phyloP scores from a whole-genome alignment of 192 early-diverging fungal species.

The Glomus cerebriforme region DNA sequence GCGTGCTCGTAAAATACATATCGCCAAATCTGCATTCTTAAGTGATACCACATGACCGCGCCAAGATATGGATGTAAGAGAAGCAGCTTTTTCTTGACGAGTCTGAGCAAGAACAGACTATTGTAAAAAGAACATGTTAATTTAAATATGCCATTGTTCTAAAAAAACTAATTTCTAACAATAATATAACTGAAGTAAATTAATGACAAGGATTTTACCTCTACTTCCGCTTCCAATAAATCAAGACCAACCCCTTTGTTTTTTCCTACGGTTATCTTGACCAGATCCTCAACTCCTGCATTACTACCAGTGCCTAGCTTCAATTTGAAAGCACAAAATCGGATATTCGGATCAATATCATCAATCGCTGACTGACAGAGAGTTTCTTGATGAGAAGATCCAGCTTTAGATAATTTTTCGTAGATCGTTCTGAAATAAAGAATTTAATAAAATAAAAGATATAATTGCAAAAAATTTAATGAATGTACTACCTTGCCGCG shows the following conservation, averaged over 20 bases:
- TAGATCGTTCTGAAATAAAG: slow-evolving; percentile 61
- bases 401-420: slow-evolving; percentile 59
- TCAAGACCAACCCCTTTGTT: slow-evolving; percentile 51
- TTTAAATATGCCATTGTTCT: background rate
- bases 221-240: slow-evolving; percentile 51
- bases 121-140: background rate
- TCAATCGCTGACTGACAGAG: slow-evolving; percentile 71
- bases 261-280: slow-evolving; percentile 46
- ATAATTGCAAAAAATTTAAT: too few species aligned
- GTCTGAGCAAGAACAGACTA: slow-evolving; percentile 45
- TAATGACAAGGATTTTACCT: slow-evolving; percentile 28
- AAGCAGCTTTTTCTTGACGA: slow-evolving; percentile 41
- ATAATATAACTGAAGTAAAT: background rate
- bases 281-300: slow-evolving; percentile 48
- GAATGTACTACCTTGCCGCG: slow-evolving; percentile 53
- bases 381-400: slow-evolving; percentile 58
- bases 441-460: background rate
- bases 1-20: slow-evolving; percentile 49
- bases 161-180: background rate
- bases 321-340: slow-evolving; percentile 77
- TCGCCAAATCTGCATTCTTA: slow-evolving; percentile 48
- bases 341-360: slow-evolving; percentile 77
- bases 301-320: slow-evolving; percentile 44
- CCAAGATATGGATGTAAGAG: slow-evolving; percentile 52
- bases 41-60: slow-evolving; percentile 45